Base-by-base conservation (phyloP, 495 filamentous ascomycete species). In the Xylaria longipes region DNA sequence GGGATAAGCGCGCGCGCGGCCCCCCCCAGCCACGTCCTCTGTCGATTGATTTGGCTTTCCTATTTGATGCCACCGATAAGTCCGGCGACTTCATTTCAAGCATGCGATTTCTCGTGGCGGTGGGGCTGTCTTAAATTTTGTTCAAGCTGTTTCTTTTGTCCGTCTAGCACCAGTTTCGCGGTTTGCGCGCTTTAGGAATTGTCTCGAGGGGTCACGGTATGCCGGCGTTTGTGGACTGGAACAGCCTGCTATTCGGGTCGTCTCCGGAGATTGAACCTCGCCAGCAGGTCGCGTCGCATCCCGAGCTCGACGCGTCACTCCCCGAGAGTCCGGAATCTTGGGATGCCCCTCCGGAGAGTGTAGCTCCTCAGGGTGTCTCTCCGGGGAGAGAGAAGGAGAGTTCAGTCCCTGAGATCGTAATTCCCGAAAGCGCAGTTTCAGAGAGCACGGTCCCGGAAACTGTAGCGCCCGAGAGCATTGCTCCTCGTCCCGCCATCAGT, bases 151-250 rank as follows among this genome's bases (percentile, higher is more conserved):
- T 63, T 52, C 57, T 37, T 70, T 64, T 62, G 43, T 63, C 43
- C 39, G 31, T 64, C 33, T 64, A 22, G 43, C 68, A 29, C 31
- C 20, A 20, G 57, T 29, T 70, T 62, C 43, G 48, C n/a, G 29
- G 35, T 60, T 61, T 61, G 52, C 67, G 54, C 52, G 27, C 64
- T 71, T 71, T 22, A 57, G 57, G 35, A 64, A 43, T 43, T 52
- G 41, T 70, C 68, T 48, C 33, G 52, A 41, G 60, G 69, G 62
- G 61, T 66, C 52, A 65, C 69, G 69, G 56, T 20, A 72, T 72
- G 70, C 65, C 64, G 70, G 70, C 63, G n/a, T 72, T 72, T 56
- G 64, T 72, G 65, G 70, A 72, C 56, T 72, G 70, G 70, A 61
- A 72, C 56, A n/a, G 64, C 54, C 70, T 72, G 15, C 45, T 72